Base-by-base conservation (phyloP, 2,329 filamentous ascomycete genomes). In the Aspergillus fumigatus region DNA sequence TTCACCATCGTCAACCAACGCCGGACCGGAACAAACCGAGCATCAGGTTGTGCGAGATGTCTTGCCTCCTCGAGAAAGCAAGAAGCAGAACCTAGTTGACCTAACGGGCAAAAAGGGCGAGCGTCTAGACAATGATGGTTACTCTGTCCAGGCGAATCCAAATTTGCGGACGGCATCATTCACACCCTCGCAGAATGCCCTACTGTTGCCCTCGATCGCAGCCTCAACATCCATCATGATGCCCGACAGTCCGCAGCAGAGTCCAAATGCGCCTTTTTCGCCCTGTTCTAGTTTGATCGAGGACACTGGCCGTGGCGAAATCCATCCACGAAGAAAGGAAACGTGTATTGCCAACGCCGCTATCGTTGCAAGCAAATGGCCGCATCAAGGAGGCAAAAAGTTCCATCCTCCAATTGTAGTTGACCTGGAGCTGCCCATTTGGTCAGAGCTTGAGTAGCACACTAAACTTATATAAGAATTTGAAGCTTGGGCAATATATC, bases 391-490 rank as follows among this genome's bases (percentile, higher is more conserved):
- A 1, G 84, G 84, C 17, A 89, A 86, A 70, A 79, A 74, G 59
- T 85, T 89, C 73, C 86, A 92, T 72, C 89, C 92, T 69, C 87
- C 90, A 21, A 88, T 95, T 62, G 87, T 95, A n/a, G 85, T 96
- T 11, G 90, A 96, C 69, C 67, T 95, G 29, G 85, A 92, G 62
- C 75, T 94, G 59, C 87, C 63, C 3, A 54, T 52, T 14, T 64
- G 63, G 63, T 48, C 48, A 47, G 53, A 41, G 48, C 17, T 11
- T 21, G 41, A 48, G 27, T 49, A 41, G 40, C 38, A 10, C 17
- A 41, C 3, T 40, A 17, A 32, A 38, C 14, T 17, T 38, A 6
- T 5, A n/a, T n/a, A n/a, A n/a, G 17, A 7, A 17, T 17, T 32
- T 38, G 32, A 17, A 38, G 14, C 14, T 38, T 7, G 7, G 32